These are phyloP conservation scores for Kockovaella imperatae DNA, from an alignment of 768 basidiomycete species.

Conservation along the genomic window DNA sequence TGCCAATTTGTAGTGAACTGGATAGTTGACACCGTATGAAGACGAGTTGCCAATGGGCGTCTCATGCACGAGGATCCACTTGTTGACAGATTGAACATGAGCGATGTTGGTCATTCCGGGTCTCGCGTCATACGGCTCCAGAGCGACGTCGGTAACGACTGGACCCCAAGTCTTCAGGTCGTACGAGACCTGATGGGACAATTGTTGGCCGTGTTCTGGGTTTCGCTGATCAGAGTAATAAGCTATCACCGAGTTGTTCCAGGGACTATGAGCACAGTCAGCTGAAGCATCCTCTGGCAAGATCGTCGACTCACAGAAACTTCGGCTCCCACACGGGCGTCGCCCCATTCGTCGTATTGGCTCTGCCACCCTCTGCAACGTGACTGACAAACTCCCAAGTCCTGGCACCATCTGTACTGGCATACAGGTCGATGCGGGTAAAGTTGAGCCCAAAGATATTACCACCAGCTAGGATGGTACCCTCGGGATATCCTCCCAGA, in stretches of 20 bases:
- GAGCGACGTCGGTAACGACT: conserved; percentile 13
- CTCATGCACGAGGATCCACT: too few species aligned
- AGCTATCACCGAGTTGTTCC: conserved; percentile 16
- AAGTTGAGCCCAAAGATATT: conserved; percentile 17
- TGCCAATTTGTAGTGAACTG: conserved; percentile 23
- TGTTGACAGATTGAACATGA: neutral
- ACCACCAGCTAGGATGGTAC: conserved; percentile 17
- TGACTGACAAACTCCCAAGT: conserved; percentile 21
- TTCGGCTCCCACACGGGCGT: conserved; percentile 28
- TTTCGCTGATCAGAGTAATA: conserved; percentile 27
- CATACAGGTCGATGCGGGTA: conserved; percentile 21
- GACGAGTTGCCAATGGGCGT: too few species aligned
- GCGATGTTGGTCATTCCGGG: conserved; percentile 21
- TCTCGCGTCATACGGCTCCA: conserved; percentile 8
- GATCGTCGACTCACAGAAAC: conserved; percentile 17
- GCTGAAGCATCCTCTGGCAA: too few species aligned
- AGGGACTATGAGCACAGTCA: too few species aligned
- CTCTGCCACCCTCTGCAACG: conserved; percentile 15
- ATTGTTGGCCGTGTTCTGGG: conserved; percentile 17
- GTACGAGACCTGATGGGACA: conserved; percentile 15
- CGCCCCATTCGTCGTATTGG: conserved; percentile 15
- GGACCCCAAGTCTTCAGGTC: conserved; percentile 17
- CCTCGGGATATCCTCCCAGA: conserved; percentile 7
- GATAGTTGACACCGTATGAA: conserved; percentile 3
- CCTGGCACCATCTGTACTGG: conserved; percentile 10